Evolutionary conservation across 495 filamentous ascomycete genomes (phyloP), one percentile per base, ranked within the genome.

Genomic region (Penicillium daleae): DNA sequence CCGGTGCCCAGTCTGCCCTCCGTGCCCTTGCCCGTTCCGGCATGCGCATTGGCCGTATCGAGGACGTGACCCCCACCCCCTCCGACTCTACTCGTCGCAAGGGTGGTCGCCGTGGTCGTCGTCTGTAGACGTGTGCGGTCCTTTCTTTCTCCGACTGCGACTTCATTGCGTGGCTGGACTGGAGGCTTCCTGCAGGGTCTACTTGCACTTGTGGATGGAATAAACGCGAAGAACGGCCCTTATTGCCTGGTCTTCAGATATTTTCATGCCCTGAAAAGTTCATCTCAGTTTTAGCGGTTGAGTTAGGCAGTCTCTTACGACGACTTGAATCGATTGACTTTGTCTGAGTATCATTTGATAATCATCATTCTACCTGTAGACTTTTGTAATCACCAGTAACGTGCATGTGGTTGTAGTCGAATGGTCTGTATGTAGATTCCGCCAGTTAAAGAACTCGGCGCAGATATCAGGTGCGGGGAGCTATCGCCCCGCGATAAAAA

Each of bases 31-130:
- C 95, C 72, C 95, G 95, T 86, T 90, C 93, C 67, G 96, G 95
- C 76, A 99, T 99, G 95, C 93, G 93, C 84, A 99, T 99, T 76
- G 95, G 95, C 74, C 88, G 95, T 72, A 99, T 99, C 73, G 95
- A 99, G 89, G 95, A 99, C 80, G 95, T 99, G 62, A 99, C 95
- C 68, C 95, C 95, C 65, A 98, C 95, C 37, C 95, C 95, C 67
- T 98, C 95, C 78, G 95, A 99, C 83, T 94, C 90, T 79, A 99
- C 95, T 70, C 91, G 95, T 80, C 90, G 94, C 80, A 99, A 99
- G 90, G 95, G 95, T 83, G 95, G 95, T 96, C 92, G 95, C 81
- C 93, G 95, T 90, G 95, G 95, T 97, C 95, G 95, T 82, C 93
- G 95, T 94, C 89, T 99, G 79, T 98, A 85, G 88, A 78, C 74